Conservation (phyloP, 768 basidiomycete genomes). For the Trametes punicea region DNA sequence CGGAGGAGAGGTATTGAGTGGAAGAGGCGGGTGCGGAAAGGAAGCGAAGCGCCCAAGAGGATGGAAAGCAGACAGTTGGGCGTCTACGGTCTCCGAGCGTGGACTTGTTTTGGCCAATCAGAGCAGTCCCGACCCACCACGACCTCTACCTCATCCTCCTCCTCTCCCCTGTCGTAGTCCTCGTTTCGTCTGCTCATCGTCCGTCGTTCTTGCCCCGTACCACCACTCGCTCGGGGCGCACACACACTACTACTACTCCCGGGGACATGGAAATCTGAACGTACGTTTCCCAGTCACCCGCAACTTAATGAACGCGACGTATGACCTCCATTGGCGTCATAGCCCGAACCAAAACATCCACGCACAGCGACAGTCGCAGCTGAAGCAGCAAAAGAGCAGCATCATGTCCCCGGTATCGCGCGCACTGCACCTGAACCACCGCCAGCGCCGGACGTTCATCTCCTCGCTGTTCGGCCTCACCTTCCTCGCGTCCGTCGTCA, state of each 20-base stretch:
- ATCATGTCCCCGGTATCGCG: slow-evolving; percentile 46
- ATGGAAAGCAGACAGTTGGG: not conserved
- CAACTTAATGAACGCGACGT: not conserved
- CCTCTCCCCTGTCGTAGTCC: not conserved
- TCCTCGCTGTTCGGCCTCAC: slow-evolving; percentile 80
- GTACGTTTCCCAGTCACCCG: not conserved
- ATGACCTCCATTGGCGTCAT: not conserved
- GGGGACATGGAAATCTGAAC: slow-evolving; percentile 17
- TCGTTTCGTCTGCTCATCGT: slow-evolving; percentile 2
- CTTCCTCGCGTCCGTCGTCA: slow-evolving; percentile 72
- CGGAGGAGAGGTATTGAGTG: slow-evolving; percentile 11
- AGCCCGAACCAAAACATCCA: not conserved
- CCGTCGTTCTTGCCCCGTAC: slow-evolving; percentile 1
- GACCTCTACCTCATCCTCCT: slow-evolving; percentile 12
- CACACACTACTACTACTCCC: not conserved
- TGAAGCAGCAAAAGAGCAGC: slow-evolving; percentile 30
- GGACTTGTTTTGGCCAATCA: slow-evolving; percentile 14
- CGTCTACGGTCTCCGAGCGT: not conserved
- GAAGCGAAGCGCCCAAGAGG: not conserved
- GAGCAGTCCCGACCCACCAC: slow-evolving; percentile 16
- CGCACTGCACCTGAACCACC: slow-evolving; percentile 52
- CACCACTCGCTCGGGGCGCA: slow-evolving; percentile 7
- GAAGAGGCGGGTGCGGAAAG: not conserved
- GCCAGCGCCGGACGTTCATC: slow-evolving; percentile 66
- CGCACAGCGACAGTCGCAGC: not conserved